Evolutionary conservation across 768 basidiomycete genomes (phyloP), one percentile per base, ranked within the genome.

Genomic region (Paxillus ammoniavirescens): DNA sequence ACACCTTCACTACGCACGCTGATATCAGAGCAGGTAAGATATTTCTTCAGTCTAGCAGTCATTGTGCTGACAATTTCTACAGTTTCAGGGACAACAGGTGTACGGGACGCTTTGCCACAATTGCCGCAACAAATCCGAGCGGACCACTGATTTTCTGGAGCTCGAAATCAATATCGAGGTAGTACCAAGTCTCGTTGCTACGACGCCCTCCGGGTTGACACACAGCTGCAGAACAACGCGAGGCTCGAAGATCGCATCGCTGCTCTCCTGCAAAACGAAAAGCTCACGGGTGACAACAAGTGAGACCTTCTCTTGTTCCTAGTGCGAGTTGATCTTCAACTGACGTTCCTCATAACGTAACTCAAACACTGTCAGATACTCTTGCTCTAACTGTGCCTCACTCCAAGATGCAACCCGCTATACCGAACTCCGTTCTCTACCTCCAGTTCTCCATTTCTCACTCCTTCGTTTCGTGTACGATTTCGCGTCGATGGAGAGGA

Each of bases 391-490:
- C 21, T 98, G 96, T 65, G 74, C 84, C 41, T 70, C 69, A 21
- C 78, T 92, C 8, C 86, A 87, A 66, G 82, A 92, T 54, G 96
- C 96, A 5, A 85, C 80, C 15, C 84, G 96, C 8, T 85, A 86
- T 59, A 86, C 85, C 2, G 79, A 86, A 61, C 71, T 96, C 13
- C 77, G 76, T 23, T 66, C 77, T 49, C 78, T 97, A 5, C 96
- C 96, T 2, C 91, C 92, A 0, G 87, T 94, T 6, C 77, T 98
- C 2, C 92, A 98, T 69, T 87, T 98, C 62, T 93, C 93, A 18
- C 72, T 98, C 48, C 80, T 96, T 52, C 90, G 96, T n/a, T 98
- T 98, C 70, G 84, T 91, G 28, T 98, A 89, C 62, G 91, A 95
- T 70, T 60, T 86, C 33, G 72, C 82, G 21, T 83, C 86, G 0